These are phyloP conservation scores for Diutina catenulata DNA, from an alignment of 1,139 yeast species.

Conservation along the genomic window DNA sequence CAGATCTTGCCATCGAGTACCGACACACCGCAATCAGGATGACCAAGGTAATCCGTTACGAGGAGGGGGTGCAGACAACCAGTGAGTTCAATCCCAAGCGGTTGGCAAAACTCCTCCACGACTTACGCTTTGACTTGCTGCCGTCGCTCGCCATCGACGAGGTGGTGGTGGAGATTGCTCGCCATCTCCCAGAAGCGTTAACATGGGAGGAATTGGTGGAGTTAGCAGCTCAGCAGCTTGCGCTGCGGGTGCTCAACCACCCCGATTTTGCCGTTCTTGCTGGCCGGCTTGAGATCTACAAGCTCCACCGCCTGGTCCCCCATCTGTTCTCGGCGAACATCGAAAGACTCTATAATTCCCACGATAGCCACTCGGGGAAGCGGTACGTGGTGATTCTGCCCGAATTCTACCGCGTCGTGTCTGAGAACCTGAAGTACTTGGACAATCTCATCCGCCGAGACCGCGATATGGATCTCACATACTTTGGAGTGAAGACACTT, in stretches of 20 bases:
- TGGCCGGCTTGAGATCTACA: constrained; percentile 27
- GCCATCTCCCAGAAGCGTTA: background rate
- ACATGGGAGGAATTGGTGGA: constrained; percentile 1
- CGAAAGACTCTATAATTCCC: constrained; percentile 5
- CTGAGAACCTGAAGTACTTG: constrained; percentile 6
- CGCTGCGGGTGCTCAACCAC: background rate
- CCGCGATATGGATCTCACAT: constrained; percentile 62
- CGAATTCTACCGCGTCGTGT: constrained; percentile 7
- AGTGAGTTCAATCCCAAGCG: background rate
- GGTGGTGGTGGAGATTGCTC: background rate
- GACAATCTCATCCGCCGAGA: constrained; percentile 7
- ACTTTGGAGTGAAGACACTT: constrained; percentile 79
- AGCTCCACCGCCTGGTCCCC: constrained; percentile 6
- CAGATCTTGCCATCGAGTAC: too few species aligned
- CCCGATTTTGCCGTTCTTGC: constrained; percentile 38
- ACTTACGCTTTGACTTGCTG: background rate
- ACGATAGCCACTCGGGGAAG: constrained; percentile 6
- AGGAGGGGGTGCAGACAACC: background rate
- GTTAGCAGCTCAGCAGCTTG: constrained; percentile 1
- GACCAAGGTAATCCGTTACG: background rate
- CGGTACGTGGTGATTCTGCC: constrained; percentile 8
- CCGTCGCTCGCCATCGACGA: background rate
- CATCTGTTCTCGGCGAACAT: constrained; percentile 7
- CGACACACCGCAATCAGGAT: too few species aligned
- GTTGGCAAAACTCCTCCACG: background rate